Evolutionary conservation across 805 yeast species (phyloP), one percentile per base, ranked within the genome.

Genomic region (Kuraishia hungarica): DNA sequence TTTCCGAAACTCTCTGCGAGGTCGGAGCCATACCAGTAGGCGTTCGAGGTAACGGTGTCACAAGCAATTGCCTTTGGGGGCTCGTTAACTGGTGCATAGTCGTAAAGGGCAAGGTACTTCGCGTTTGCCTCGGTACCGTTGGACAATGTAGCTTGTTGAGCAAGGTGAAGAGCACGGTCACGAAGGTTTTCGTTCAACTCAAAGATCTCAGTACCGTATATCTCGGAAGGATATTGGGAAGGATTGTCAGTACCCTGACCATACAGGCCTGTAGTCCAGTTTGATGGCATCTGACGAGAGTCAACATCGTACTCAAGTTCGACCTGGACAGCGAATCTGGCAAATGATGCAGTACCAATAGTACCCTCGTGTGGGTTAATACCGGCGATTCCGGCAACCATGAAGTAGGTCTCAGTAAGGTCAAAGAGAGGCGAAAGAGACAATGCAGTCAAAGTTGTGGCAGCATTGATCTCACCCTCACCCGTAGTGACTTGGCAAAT

Each of bases 381-480:
- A 49, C 84, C 85, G 21, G 78, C 84, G 61, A 81, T 81, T 61
- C 86, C 86, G 26, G 81, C 80, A 54, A 79, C 70, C 60, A 81
- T 63, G 70, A 79, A 81, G 69, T 80, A 81, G 29, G 85, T 78
- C 61, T 75, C 73, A 43, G 78, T 62, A 52, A 81, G 72, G 62
- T 81, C 83, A 57, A 81, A 80, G 58, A 74, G 64, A 26, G 83
- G 79, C 52, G 74, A 72, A 61, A 79, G 69, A 13, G 75, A 64
- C 58, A 81, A 66, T 4, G 84, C 82, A 50, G 78, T 72, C 56
- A 80, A 64, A 28, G 83, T 69, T 21, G 81, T 59, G 15, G 85
- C 84, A 50, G 86, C 85, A 59, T 81, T 81, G 61, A 80, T 77
- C 63, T 81, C 84, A 56, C 81, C 81, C 66, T 81, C 85, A 50